Percentiles rank a stretch among this genome's conserved stretches.
phyloP scores from a whole-genome alignment of 805 yeast genomes.

The Wickerhamomyces pijperi region DNA sequence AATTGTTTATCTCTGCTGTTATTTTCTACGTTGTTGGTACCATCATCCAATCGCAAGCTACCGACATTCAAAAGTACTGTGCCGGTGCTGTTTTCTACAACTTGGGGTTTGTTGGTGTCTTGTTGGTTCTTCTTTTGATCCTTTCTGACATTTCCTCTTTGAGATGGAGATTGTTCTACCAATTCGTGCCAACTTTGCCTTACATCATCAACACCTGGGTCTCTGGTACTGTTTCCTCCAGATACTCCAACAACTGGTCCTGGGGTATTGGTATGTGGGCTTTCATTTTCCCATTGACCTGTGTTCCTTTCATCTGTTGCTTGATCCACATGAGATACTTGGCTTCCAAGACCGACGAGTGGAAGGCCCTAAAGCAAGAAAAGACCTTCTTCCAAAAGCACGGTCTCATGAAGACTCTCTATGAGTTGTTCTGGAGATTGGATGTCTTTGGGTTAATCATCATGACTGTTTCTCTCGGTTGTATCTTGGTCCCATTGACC shows the following conservation, averaged over 20 bases:
- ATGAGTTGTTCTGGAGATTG: constrained; percentile 45
- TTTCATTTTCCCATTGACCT: constrained; percentile 54
- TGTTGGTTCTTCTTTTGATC: constrained; percentile 43
- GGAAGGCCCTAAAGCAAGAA: constrained; percentile 30
- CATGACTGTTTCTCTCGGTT: constrained; percentile 45
- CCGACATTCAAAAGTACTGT: constrained; percentile 44
- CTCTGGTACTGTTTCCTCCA: constrained; percentile 41
- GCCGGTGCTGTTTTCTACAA: constrained; percentile 51
- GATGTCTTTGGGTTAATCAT: constrained; percentile 55
- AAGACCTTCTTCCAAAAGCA: constrained; percentile 26
- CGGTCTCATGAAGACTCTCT: constrained; percentile 23
- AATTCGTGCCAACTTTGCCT: constrained; percentile 61
- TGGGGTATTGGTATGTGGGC: constrained; percentile 83
- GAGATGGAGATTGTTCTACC: constrained; percentile 59
- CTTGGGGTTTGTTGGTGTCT: constrained; percentile 53
- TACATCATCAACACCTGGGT: constrained; percentile 74
- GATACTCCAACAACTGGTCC: constrained; percentile 31
- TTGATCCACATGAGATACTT: constrained; percentile 42
- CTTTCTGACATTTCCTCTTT: constrained; percentile 58
- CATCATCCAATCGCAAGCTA: constrained; percentile 49
- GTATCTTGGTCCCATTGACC: constrained; percentile 63
- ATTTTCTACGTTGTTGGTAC: constrained; percentile 54
- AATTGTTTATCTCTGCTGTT: constrained; percentile 35
- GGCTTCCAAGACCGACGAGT: constrained; percentile 44
- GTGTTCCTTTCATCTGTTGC: constrained; percentile 48